A percentile compares a stretch with the other conserved stretches of the same genome.
Evolutionary conservation across 164 flowering plant genomes (phyloP).

Genomic region (Liriodendron chinense): DNA sequence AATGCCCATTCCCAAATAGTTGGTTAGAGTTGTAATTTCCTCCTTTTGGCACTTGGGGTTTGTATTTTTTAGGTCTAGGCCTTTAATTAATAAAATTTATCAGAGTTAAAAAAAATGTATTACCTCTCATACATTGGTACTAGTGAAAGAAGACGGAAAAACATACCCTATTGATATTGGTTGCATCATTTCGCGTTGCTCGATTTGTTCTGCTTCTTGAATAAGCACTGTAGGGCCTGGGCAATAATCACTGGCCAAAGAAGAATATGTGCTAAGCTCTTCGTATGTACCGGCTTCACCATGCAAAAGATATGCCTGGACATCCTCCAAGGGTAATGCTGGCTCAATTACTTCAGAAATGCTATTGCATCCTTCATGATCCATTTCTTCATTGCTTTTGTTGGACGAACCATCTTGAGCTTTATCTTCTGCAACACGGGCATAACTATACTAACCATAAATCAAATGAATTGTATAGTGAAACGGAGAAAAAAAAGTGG

Average conservation of each 20-base stretch:
- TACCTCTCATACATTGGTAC: neutral
- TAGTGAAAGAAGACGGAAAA: constrained; percentile 8
- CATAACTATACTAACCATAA: neutral
- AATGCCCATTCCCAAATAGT: too few relatives aligned
- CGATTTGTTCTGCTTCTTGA: constrained; percentile 12
- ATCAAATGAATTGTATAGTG: neutral
- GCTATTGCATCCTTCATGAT: constrained; percentile 22
- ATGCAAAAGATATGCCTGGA: neutral
- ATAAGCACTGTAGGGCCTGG: neutral
- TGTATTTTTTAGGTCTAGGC: too few relatives aligned
- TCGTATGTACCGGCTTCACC: neutral
- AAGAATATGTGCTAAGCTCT: neutral
- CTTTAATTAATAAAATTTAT: too few relatives aligned
- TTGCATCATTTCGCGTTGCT: constrained; percentile 21
- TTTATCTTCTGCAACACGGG: constrained; percentile 20
- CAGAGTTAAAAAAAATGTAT: too few relatives aligned
- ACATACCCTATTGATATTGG: constrained; percentile 37
- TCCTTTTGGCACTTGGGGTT: too few relatives aligned
- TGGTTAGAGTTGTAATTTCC: too few relatives aligned
- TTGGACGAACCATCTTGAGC: neutral
- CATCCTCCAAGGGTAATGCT: neutral
- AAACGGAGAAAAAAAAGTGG: too few relatives aligned
- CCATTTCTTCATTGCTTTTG: constrained; percentile 12
- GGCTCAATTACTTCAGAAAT: constrained; percentile 22
- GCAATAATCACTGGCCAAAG: neutral